Conservation (phyloP, 495 filamentous ascomycete species). For the Hypoxylon crocopeplum region DNA sequence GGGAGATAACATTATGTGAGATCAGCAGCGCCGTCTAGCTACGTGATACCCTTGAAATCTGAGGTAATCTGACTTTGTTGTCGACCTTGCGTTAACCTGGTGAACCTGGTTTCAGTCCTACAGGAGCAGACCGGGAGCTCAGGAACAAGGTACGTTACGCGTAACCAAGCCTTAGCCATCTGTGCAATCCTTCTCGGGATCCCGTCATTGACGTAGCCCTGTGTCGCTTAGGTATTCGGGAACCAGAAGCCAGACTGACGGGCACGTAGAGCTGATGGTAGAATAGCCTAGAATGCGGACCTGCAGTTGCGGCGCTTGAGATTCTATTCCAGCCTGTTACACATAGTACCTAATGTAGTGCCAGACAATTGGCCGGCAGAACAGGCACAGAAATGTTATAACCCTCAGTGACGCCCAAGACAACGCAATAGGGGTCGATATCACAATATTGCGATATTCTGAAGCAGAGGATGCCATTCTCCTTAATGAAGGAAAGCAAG, state of each 20-base stretch:
- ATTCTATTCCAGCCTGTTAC: background rate
- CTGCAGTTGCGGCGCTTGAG: conserved; percentile 20
- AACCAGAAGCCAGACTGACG: conserved; percentile 12
- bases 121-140: conserved; percentile 1
- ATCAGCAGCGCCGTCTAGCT: background rate
- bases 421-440: background rate
- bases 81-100: conserved; percentile 1
- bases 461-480: conserved; percentile 5
- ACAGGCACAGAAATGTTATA: too few species aligned
- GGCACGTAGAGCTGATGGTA: conserved; percentile 10
- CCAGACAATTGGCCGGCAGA: conserved; percentile 2
- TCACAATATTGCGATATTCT: background rate
- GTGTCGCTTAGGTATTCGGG: background rate
- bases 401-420: background rate
- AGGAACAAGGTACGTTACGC: conserved; percentile 8
- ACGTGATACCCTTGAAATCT: conserved; percentile 13
- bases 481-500: background rate
- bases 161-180: background rate
- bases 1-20: conserved; percentile 24
- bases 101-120: conserved; percentile 16
- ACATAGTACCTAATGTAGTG: background rate
- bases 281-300: conserved; percentile 16
- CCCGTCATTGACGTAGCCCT: conserved; percentile 6
- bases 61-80: conserved; percentile 14
- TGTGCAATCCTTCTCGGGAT: conserved; percentile 3